A percentile compares a stretch with the other conserved stretches of the same genome.
phyloP scores from a whole-genome alignment of 2,329 filamentous ascomycete genomes.

The Beauveria bassiana region DNA sequence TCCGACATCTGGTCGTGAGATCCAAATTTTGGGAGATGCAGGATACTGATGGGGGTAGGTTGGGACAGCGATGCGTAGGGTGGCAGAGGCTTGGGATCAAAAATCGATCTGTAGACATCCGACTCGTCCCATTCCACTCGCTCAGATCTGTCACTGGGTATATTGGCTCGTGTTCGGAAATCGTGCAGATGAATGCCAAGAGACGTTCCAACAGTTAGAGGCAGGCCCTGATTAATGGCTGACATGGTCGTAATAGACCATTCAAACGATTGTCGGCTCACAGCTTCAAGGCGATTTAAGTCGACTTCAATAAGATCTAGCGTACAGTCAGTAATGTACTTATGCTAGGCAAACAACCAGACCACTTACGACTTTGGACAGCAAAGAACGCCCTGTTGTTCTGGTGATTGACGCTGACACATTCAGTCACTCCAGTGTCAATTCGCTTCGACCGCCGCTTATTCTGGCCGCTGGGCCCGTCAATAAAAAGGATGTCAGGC shows the following conservation, averaged over 20 bases:
- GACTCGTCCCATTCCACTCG: slow-evolving; percentile 25
- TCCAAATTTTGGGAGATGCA: slow-evolving; percentile 60
- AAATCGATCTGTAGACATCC: slow-evolving; percentile 31
- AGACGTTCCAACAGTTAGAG: slow-evolving; percentile 78
- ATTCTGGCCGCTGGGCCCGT: slow-evolving; percentile 37
- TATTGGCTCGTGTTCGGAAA: slow-evolving; percentile 42
- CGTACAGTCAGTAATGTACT: slow-evolving; percentile 1
- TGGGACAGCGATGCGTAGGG: slow-evolving; percentile 68
- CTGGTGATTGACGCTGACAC: slow-evolving; percentile 68
- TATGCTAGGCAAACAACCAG: neutral
- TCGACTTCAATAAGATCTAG: slow-evolving; percentile 73
- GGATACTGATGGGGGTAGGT: slow-evolving; percentile 72
- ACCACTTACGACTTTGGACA: slow-evolving; percentile 56
- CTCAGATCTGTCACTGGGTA: slow-evolving; percentile 27
- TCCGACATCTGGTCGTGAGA: slow-evolving; percentile 51
- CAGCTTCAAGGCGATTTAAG: slow-evolving; percentile 60
- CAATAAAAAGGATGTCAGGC: slow-evolving; percentile 58
- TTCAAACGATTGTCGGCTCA: slow-evolving; percentile 65
- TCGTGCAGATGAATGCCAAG: slow-evolving; percentile 79
- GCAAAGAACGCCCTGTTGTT: slow-evolving; percentile 69
- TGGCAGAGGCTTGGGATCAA: slow-evolving; percentile 45
- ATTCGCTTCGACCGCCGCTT: slow-evolving; percentile 53
- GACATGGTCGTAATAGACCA: slow-evolving; percentile 82
- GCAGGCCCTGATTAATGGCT: slow-evolving; percentile 53
- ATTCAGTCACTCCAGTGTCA: slow-evolving; percentile 69